Base-by-base conservation (phyloP, 495 filamentous ascomycete genomes). In the Aspergillus cavernicola region DNA sequence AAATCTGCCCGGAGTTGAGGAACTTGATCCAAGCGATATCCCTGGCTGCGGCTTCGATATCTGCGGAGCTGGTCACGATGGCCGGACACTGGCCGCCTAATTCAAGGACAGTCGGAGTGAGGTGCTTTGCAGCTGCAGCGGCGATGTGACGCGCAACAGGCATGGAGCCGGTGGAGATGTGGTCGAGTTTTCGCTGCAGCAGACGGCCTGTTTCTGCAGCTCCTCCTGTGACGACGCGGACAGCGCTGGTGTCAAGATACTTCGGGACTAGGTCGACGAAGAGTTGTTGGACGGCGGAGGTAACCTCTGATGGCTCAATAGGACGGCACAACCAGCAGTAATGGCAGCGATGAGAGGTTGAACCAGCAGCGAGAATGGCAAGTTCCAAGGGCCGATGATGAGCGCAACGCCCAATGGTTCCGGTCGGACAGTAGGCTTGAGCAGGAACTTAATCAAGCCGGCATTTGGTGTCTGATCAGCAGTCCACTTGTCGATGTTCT, bases 361-460 rank as follows among this genome's bases (percentile, higher is more conserved):
- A 18, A 96, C 53, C 16, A 82, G 69, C 1, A 96, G 77, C 57
- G 86, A 80, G 47, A 92, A 56, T 1, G 92, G 90, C 65, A 87
- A 93, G 70, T 97, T 96, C 77, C 86, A 97, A 32, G 89, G 80
- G 62, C 90, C 90, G 62, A 97, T 92, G 63, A 96, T 84, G 31
- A 96, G 73, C 0, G 89, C 80, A 3, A 83, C 66, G 20, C 92
- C 92, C 28, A 95, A 63, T 4, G 92, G 92, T 53, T 96, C 92
- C 6, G 40, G 49, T 1, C 55, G 48, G 5, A 57, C 55, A 1
- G 72, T 81, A 12, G 90, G 85, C n/a, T 74, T 76, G 60, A 88
- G 69, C 20, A 84, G 23, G 41, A 72, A 70, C 55, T 84, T 87
- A 31, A 75, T 73, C 15, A 83, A 50, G 0, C 45, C 45, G 1